Percentiles rank a stretch among this genome's conserved stretches.
Evolutionary conservation across 2,329 filamentous ascomycete genomes (phyloP).

Genomic region (Aspergillus hiratsukae): DNA sequence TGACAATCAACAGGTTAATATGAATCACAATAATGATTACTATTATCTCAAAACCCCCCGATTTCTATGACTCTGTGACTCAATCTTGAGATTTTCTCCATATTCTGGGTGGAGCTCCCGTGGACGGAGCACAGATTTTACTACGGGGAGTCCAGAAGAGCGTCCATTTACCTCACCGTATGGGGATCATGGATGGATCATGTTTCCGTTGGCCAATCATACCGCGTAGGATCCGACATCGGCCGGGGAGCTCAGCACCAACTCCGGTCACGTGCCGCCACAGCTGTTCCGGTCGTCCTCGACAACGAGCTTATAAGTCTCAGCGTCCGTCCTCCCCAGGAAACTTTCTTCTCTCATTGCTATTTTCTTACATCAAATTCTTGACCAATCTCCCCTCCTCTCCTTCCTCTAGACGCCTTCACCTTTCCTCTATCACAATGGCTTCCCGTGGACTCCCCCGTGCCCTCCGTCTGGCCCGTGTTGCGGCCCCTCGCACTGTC

Average conservation of each 20-base stretch:
- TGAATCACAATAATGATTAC: background rate
- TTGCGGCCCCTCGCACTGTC: constrained; percentile 55
- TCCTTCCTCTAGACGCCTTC: constrained; percentile 9
- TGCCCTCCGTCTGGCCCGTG: constrained; percentile 55
- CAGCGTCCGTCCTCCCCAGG: background rate
- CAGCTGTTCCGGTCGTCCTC: constrained; percentile 5
- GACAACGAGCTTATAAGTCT: constrained; percentile 17
- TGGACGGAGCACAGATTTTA: background rate
- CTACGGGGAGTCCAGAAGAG: background rate
- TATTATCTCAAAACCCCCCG: background rate
- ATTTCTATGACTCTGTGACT: background rate
- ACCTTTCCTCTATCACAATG: constrained; percentile 33
- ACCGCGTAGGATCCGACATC: constrained; percentile 14
- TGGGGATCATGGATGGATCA: too few relatives aligned
- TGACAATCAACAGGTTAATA: background rate
- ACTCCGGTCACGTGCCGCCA: constrained; percentile 26
- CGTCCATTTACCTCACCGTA: too few relatives aligned
- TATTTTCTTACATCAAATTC: constrained; percentile 3
- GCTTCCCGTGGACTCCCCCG: constrained; percentile 48
- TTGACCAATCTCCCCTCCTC: constrained; percentile 8
- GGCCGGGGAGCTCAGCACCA: constrained; percentile 23
- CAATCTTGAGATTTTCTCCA: background rate
- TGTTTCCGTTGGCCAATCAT: background rate
- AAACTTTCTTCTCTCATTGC: background rate
- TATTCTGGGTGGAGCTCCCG: background rate